phyloP scores from a whole-genome alignment of 768 basidiomycete genomes.

The Tylopilus sp. region DNA sequence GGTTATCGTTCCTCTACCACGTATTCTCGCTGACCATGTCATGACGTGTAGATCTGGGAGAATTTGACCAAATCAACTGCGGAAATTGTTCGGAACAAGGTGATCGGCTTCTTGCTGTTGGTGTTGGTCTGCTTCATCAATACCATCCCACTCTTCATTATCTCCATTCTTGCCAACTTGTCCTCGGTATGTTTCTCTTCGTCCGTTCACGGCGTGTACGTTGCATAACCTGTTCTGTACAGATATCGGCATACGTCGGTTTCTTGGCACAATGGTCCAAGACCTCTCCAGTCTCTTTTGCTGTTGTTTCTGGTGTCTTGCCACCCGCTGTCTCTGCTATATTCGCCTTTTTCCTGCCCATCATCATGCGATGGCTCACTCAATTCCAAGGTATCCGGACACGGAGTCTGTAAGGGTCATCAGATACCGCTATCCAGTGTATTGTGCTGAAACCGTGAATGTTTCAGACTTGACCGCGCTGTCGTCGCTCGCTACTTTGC shows the following conservation, averaged over 20 bases:
- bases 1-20: conserved; percentile 19
- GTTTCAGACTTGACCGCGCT: conserved; percentile 77
- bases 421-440: background rate
- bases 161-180: conserved; percentile 91
- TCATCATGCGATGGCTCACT: conserved; percentile 82
- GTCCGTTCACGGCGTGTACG: background rate
- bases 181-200: conserved; percentile 52
- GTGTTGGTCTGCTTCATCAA: conserved; percentile 87
- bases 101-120: conserved; percentile 77
- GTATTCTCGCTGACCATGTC: background rate
- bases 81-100: conserved; percentile 62
- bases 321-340: conserved; percentile 86
- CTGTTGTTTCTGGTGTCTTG: conserved; percentile 86
- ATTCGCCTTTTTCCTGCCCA: conserved; percentile 88
- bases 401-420: conserved; percentile 27
- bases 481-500: conserved; percentile 91
- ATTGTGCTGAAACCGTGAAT: background rate
- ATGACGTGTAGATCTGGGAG: conserved; percentile 67
- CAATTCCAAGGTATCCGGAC: conserved; percentile 58
- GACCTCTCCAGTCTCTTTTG: conserved; percentile 64
- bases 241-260: conserved; percentile 54
- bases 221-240: conserved; percentile 5
- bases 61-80: conserved; percentile 77
- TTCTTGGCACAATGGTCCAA: conserved; percentile 75
- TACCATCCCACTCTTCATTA: conserved; percentile 86